phyloP scores from a whole-genome alignment of 1,139 yeast genomes.

The Nakaseomyces kungkrabaensis region DNA sequence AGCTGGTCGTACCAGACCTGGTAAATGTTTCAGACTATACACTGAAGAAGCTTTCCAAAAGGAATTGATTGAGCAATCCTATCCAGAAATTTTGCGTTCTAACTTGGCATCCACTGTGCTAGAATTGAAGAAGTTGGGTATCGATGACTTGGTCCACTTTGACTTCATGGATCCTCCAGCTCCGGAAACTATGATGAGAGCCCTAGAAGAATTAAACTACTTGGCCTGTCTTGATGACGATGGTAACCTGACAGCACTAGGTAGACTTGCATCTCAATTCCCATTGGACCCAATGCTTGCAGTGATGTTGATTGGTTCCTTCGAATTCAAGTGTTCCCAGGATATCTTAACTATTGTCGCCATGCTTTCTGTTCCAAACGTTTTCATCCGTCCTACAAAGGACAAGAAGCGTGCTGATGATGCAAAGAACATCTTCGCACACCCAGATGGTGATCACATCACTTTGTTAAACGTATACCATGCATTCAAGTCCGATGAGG shows the following conservation, averaged over 20 bases:
- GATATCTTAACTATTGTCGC: constrained; percentile 86
- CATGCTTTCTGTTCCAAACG: constrained; percentile 82
- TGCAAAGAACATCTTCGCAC: constrained; percentile 78
- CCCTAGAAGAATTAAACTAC: constrained; percentile 88
- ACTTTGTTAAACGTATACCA: constrained; percentile 83
- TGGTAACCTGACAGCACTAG: constrained; percentile 81
- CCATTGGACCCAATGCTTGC: constrained; percentile 96
- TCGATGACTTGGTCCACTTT: constrained; percentile 92
- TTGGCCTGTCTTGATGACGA: constrained; percentile 84
- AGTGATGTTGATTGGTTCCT: constrained; percentile 80
- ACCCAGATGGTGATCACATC: constrained; percentile 91
- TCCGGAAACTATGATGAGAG: constrained; percentile 99
- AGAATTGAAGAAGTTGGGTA: constrained; percentile 85
- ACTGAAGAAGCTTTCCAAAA: constrained; percentile 95
- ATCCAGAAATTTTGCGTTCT: constrained; percentile 88
- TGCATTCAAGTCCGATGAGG: constrained; percentile 69
- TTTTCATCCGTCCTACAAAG: constrained; percentile 86
- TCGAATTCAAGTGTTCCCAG: constrained; percentile 76
- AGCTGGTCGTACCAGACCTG: constrained; percentile 99
- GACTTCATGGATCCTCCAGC: constrained; percentile 99
- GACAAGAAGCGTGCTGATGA: constrained; percentile 91
- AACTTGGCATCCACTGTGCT: constrained; percentile 87
- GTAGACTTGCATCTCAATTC: constrained; percentile 83
- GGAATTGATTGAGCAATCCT: constrained; percentile 87
- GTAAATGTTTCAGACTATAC: constrained; percentile 91